A percentile compares a stretch with the other conserved stretches of the same genome.
Evolutionary conservation across 1,284 basidiomycete genomes (phyloP).

Genomic region (Apiotrichum montevideense): DNA sequence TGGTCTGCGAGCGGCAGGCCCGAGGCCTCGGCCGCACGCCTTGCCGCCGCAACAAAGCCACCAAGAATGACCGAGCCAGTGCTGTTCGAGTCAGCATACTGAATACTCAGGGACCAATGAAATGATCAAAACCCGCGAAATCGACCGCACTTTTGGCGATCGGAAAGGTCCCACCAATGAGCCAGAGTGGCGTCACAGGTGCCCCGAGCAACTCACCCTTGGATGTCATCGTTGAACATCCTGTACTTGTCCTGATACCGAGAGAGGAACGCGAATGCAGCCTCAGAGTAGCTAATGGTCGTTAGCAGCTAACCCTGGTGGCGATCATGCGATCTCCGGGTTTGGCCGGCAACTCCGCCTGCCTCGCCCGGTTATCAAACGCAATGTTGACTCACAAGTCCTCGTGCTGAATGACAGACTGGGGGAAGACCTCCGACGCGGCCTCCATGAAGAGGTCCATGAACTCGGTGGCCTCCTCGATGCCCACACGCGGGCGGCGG

Average conservation of each 20-base stretch:
- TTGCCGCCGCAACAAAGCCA: constrained; percentile 83
- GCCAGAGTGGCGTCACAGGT: not conserved
- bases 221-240: constrained; percentile 86
- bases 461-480: constrained; percentile 60
- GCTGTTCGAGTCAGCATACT: constrained; percentile 51
- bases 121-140: too few species aligned
- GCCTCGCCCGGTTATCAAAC: too few species aligned
- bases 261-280: constrained; percentile 75
- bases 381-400: constrained; percentile 54
- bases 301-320: not conserved
- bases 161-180: not conserved
- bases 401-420: constrained; percentile 83
- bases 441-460: constrained; percentile 92
- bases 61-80: constrained; percentile 87
- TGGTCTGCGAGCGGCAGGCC: constrained; percentile 66
- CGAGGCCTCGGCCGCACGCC: constrained; percentile 65
- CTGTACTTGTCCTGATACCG: constrained; percentile 67
- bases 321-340: too few species aligned
- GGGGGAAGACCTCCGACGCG: constrained; percentile 67
- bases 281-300: constrained; percentile 57
- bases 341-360: too few species aligned
- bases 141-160: not conserved
- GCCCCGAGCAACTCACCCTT: constrained; percentile 45
- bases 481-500: constrained; percentile 61
- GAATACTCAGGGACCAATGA: not conserved